Evolutionary conservation across 331 rosid genomes (phyloP), one percentile per base, ranked within the genome.

Genomic region (Arachis monticola): DNA sequence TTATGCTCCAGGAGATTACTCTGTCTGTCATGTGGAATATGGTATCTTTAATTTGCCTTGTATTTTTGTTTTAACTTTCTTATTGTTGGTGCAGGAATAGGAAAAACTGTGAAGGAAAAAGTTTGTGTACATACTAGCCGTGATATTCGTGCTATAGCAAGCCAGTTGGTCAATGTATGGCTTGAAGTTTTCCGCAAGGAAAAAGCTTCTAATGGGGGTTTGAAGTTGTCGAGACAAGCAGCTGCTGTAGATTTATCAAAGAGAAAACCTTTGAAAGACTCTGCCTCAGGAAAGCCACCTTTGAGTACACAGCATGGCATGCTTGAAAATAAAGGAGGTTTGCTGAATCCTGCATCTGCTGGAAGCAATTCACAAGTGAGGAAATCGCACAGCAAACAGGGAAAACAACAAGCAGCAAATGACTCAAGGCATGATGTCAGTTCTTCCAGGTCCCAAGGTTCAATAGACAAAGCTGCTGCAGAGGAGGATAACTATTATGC

Each of bases 61-160:
- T 52, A 51, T 76, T 45, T 62, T 27, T 73, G 51, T 52, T 69
- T 65, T 17, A 76, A 77, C 17, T 46, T 73, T 79, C 77, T 56
- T 81, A 9, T 74, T 85, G 40, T 70, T 77, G 81, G 64, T 84
- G 70, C 67, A 96, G 99, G 99, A 86, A 88, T 96, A 61, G 99
- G 99, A 70, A 96, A 90, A 83, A 96, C 99, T 2, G 93, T 96
- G 77, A 92, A 86, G 88, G 99, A 96, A 85, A 96, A 96, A 85
- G 99, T 96, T 78, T 96, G 99, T 83, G 97, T 96, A 45, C 99
- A 96, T 83, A 96, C 99, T 41, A 96, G 99, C 88, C 99, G 99
- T 72, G 99, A 96, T 74, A 96, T 96, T 79, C 98, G 99, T 57
- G 92, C 97, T 78, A 88, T 96, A 82, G 99, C 98, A 64, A 96